Base-by-base conservation (phyloP, 257 asterid species). In the Solanum virginianum region DNA sequence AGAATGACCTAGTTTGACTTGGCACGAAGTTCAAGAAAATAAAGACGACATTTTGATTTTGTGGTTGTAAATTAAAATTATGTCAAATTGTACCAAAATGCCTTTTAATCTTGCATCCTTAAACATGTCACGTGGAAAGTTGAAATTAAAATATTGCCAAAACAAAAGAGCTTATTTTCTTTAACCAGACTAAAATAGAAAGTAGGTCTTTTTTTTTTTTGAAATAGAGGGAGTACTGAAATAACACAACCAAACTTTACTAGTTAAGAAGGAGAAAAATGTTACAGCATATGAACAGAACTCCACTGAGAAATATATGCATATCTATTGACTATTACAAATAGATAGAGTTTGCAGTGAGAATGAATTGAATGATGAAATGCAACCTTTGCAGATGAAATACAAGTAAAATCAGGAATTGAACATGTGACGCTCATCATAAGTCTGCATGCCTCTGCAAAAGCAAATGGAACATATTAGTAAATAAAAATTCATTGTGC, bases 361-460 rank as follows among this genome's bases (percentile, higher is more conserved):
- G n/a, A 53, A 51, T 45, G 18, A 81, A 13, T 80, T 74, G n/a
- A 85, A 80, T 41, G 83, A 81, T 80, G 85, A 62, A 75, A 82
- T 51, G 84, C 80, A 72, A 97, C 99, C 99, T 97, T 97, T 81
- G 98, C 92, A 17, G 98, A 89, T 56, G 98, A 95, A 79, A 95
- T 87, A 89, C 99, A 95, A 59, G 95, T 97, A 88, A 95, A 95
- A 84, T 95, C 98, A 41, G 99, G 99, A 92, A 95, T 90, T n/a
- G 99, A 88, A 92, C 98, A 95, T 84, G 97, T 90, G 87, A 91
- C 86, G 82, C 89, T 91, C 90, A 92, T 95, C 99, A 97, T 93
- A 81, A 92, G 93, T 93, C 89, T 93, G 97, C 98, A 94, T 74
- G 95, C 93, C 90, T 90, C 99, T 97, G 98, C 90, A 84, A 60